These are phyloP conservation scores for Westerdykella ornata DNA, from an alignment of 2,329 filamentous ascomycete genomes.

Conservation along the genomic window DNA sequence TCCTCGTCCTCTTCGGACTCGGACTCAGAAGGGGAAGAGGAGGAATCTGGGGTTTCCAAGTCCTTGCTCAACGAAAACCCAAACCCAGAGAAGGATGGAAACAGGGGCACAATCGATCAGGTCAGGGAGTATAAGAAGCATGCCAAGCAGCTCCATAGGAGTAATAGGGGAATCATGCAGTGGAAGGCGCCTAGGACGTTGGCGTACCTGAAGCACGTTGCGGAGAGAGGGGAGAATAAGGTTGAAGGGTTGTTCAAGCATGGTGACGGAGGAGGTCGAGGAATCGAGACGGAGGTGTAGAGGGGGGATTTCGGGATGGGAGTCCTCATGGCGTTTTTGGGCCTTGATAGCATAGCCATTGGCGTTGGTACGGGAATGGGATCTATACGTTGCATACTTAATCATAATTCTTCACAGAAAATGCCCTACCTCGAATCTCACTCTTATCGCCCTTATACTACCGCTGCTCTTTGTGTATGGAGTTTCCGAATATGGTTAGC, in stretches of 20 bases:
- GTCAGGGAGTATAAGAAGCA: conserved; percentile 48
- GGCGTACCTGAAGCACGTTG: conserved; percentile 55
- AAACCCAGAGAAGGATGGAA: conserved; percentile 29
- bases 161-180: conserved; percentile 67
- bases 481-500: too few relatives aligned
- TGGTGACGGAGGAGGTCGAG: conserved; percentile 46
- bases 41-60: not conserved
- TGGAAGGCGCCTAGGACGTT: conserved; percentile 55
- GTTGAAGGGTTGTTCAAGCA: conserved; percentile 50
- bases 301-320: not conserved
- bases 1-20: conserved; percentile 17
- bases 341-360: too few relatives aligned
- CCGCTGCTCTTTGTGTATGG: too few relatives aligned
- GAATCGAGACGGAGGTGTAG: conserved; percentile 64
- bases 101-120: conserved; percentile 46
- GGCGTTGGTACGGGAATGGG: too few relatives aligned
- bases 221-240: conserved; percentile 45
- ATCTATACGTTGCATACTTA: too few relatives aligned
- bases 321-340: not conserved
- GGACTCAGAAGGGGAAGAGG: conserved; percentile 18
- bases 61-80: conserved; percentile 20
- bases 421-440: too few relatives aligned
- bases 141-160: conserved; percentile 33
- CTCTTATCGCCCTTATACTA: too few relatives aligned
- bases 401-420: too few relatives aligned